Conservation (phyloP, 2,329 filamentous ascomycete species). For the Colletotrichum sp. region DNA sequence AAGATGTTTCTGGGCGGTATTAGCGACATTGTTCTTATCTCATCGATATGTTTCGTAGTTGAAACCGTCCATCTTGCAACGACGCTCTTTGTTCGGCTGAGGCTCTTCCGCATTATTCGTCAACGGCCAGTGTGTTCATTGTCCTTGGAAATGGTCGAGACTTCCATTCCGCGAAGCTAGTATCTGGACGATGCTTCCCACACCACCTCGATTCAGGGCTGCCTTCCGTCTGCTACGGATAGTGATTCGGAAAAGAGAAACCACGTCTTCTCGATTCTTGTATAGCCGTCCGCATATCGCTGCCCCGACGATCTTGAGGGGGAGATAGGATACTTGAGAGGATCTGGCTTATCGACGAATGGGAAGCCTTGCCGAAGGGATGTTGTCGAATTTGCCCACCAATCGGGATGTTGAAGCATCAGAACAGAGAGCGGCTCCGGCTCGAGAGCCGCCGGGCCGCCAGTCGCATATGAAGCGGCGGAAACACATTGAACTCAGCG, state of each 20-base stretch:
- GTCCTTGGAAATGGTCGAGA: background rate
- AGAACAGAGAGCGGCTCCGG: background rate
- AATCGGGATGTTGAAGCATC: background rate
- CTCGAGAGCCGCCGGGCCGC: conserved; percentile 6
- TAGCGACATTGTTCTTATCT: background rate
- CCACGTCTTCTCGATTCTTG: background rate
- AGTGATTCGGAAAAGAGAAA: background rate
- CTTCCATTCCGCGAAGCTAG: background rate
- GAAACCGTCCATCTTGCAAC: background rate
- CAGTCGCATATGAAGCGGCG: background rate
- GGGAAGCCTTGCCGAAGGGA: background rate
- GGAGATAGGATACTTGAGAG: background rate
- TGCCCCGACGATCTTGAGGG: background rate
- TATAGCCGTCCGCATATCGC: background rate
- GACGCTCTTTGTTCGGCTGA: background rate
- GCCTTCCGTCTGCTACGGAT: background rate
- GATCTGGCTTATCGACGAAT: background rate
- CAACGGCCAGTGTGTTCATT: background rate
- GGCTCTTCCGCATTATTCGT: background rate
- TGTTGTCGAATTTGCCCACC: background rate
- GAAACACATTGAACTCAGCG: background rate
- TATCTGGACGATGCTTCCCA: background rate
- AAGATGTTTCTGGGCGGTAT: background rate
- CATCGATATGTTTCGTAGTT: background rate
- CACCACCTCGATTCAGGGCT: background rate